These are phyloP conservation scores for Phalaenopsis equestris DNA, from an alignment of 106 monocot species.

Conservation along the genomic window DNA sequence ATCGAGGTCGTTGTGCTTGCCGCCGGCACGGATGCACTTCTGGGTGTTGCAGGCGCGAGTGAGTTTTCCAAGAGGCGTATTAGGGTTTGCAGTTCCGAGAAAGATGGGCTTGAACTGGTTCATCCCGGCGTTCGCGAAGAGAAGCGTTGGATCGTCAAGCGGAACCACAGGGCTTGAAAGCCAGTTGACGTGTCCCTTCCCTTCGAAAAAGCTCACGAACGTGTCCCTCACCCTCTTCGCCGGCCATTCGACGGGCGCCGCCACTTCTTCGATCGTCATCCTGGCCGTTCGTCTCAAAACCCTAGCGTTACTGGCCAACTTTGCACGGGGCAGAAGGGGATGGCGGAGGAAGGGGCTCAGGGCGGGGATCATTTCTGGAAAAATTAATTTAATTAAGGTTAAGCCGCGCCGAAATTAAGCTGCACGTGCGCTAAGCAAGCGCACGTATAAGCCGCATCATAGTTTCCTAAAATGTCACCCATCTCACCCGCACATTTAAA, in stretches of 20 bases:
- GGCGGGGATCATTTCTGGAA: neutral
- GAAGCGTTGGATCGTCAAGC: conserved; percentile 86
- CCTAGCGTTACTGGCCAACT: neutral
- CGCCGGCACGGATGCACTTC: conserved; percentile 99
- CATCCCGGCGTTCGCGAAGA: conserved; percentile 97
- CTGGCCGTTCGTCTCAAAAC: neutral
- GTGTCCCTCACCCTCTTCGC: conserved; percentile 55
- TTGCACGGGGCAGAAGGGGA: neutral
- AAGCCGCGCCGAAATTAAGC: too few species aligned
- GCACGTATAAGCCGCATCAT: too few species aligned
- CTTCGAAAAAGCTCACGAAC: conserved; percentile 67
- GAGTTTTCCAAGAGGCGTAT: conserved; percentile 59
- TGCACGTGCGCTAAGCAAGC: too few species aligned
- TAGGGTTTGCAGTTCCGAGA: conserved; percentile 67
- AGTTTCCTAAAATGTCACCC: too few species aligned
- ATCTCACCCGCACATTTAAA: too few species aligned
- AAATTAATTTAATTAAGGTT: too few species aligned
- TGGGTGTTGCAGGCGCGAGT: conserved; percentile 81
- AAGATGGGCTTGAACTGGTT: conserved; percentile 98
- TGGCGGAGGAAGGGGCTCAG: neutral
- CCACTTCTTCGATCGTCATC: neutral
- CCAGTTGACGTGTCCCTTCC: conserved; percentile 68
- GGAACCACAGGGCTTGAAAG: conserved; percentile 90
- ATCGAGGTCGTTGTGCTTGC: conserved; percentile 97
- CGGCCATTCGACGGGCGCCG: conserved; percentile 47